Conservation (phyloP, 257 asterid genomes). For the Plantago elongata region DNA sequence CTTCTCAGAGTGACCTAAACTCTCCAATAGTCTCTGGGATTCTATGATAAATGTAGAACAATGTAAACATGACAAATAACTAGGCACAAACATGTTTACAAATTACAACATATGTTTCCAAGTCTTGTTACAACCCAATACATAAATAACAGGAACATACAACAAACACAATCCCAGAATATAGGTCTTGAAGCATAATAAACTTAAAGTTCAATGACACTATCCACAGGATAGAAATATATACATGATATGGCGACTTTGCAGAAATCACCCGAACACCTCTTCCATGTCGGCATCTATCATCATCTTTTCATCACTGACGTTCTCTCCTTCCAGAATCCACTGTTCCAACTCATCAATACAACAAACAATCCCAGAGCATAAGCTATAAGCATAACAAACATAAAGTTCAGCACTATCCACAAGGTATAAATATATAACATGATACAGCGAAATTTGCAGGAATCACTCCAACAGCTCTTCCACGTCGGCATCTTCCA, state of each 20-base stretch:
- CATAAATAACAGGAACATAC: slow-evolving; percentile 6
- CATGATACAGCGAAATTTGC: not conserved
- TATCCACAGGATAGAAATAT: too few relatives aligned
- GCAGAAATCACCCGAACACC: slow-evolving; percentile 27
- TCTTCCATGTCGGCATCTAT: slow-evolving; percentile 45
- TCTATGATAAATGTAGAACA: too few relatives aligned
- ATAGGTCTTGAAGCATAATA: too few relatives aligned
- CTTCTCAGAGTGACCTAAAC: too few relatives aligned
- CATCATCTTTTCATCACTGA: slow-evolving; percentile 51
- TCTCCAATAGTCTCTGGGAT: too few relatives aligned
- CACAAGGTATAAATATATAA: too few relatives aligned
- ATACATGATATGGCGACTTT: not conserved
- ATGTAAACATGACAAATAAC: too few relatives aligned
- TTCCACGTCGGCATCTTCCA: slow-evolving; percentile 48
- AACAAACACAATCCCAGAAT: not conserved
- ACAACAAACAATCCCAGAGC: not conserved
- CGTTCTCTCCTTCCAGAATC: slow-evolving; percentile 61
- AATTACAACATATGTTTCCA: not conserved
- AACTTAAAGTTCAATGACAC: too few relatives aligned
- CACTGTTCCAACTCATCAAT: slow-evolving; percentile 77
- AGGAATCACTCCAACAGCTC: slow-evolving; percentile 30
- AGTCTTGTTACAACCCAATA: not conserved
- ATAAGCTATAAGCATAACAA: too few relatives aligned
- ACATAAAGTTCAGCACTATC: too few relatives aligned
- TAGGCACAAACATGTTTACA: too few relatives aligned